These are phyloP conservation scores for Diaporthe sp. DNA, from an alignment of 2,329 filamentous ascomycete genomes.

Conservation along the genomic window DNA sequence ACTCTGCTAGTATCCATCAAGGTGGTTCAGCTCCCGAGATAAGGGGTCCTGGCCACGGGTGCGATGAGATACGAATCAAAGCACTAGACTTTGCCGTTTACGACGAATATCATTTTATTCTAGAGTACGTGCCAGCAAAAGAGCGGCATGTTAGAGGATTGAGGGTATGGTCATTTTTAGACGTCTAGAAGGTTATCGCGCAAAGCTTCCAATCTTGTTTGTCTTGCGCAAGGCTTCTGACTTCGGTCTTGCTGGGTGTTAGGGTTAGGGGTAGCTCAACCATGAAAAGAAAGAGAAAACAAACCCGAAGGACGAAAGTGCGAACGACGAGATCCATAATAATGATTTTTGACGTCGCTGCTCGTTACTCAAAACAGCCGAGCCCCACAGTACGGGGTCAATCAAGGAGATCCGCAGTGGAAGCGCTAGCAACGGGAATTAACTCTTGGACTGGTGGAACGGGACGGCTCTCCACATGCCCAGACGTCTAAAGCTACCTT, in stretches of 20 bases:
- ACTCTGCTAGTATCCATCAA: neutral
- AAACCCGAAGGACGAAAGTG: neutral
- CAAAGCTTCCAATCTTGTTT: neutral
- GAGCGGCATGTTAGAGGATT: neutral
- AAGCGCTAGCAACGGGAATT: neutral
- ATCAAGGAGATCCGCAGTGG: neutral
- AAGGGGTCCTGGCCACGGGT: neutral
- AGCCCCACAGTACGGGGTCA: neutral
- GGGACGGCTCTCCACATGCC: neutral
- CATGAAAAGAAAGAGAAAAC: neutral
- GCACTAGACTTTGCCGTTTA: neutral
- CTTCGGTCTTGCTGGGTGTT: no score
- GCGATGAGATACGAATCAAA: neutral
- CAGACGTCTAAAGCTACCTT: neutral
- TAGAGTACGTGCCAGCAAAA: neutral
- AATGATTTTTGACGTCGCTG: neutral
- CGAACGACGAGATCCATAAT: conserved; percentile 6
- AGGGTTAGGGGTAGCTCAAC: neutral
- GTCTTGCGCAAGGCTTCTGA: neutral
- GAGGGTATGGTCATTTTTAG: no score
- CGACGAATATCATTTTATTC: no score
- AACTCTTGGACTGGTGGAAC: neutral
- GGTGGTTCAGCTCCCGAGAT: neutral
- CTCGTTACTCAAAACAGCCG: neutral
- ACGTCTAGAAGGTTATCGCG: neutral